Conservation (phyloP, 2,329 filamentous ascomycete species). For the Aspergillus sp. region DNA sequence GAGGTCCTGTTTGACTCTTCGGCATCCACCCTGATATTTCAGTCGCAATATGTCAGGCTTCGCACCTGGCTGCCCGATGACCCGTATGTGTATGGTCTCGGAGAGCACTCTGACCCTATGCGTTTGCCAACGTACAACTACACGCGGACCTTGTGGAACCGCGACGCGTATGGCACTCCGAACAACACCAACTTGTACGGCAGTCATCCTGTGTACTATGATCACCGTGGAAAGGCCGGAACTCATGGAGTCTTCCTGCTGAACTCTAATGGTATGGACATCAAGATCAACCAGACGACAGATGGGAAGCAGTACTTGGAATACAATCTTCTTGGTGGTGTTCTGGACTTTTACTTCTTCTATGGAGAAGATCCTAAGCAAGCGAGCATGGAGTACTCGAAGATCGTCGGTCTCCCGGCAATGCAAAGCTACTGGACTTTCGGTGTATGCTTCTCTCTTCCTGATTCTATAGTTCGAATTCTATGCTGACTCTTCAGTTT, state of each 20-base stretch:
- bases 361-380: constrained; percentile 61
- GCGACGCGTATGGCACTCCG: constrained; percentile 66
- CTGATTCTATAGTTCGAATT: no score
- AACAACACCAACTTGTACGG: constrained; percentile 69
- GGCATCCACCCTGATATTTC: constrained; percentile 67
- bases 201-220: constrained; percentile 73
- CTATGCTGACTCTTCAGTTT: constrained; percentile 29
- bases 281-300: constrained; percentile 67
- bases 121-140: constrained; percentile 69
- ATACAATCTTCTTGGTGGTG: constrained; percentile 76
- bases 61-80: constrained; percentile 68
- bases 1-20: constrained; percentile 67
- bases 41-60: constrained; percentile 74
- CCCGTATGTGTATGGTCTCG: constrained; percentile 75
- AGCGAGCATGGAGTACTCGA: constrained; percentile 61
- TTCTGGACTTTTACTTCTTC: constrained; percentile 71
- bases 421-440: constrained; percentile 68
- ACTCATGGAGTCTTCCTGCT: constrained; percentile 68
- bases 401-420: constrained; percentile 57
- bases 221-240: constrained; percentile 61
- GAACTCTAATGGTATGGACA: constrained; percentile 75
- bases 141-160: constrained; percentile 68
- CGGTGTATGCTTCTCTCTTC: constrained; percentile 45
- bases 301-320: constrained; percentile 68
- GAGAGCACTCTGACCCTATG: constrained; percentile 74